Evolutionary conservation across 1,139 yeast genomes (phyloP).

Genomic region (Geotrichum fermentans): DNA sequence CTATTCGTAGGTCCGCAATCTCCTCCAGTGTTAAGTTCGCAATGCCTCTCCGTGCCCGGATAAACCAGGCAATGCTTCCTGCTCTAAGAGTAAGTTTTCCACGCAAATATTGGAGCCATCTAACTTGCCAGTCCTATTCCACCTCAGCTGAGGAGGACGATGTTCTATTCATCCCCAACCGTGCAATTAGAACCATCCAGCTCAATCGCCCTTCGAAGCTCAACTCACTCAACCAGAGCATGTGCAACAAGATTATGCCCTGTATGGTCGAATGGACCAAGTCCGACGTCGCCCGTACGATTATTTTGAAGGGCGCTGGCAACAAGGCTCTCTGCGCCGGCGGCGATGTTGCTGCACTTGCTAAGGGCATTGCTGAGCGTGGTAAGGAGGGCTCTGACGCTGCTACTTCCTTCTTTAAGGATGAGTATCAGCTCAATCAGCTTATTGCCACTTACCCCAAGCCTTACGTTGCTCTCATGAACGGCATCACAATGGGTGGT

Average conservation of each 20-base stretch:
- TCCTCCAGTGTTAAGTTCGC: background rate
- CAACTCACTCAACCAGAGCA: constrained; percentile 75
- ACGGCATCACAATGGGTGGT: constrained; percentile 97
- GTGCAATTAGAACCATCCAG: constrained; percentile 67
- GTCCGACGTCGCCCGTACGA: constrained; percentile 56
- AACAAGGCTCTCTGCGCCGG: constrained; percentile 58
- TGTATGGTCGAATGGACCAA: constrained; percentile 73
- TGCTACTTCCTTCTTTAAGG: constrained; percentile 64
- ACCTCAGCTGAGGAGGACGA: constrained; percentile 55
- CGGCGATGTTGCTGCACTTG: constrained; percentile 83
- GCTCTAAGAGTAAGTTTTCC: background rate
- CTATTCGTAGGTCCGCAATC: background rate
- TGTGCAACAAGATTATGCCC: constrained; percentile 72
- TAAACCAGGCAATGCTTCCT: constrained; percentile 1
- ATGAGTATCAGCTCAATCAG: constrained; percentile 79
- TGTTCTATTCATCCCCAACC: constrained; percentile 59
- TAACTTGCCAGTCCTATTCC: constrained; percentile 43
- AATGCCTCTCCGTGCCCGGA: constrained; percentile 2
- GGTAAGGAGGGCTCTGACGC: constrained; percentile 34
- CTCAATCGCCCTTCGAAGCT: constrained; percentile 79
- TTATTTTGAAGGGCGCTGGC: constrained; percentile 66
- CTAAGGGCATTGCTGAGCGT: constrained; percentile 46
- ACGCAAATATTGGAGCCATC: constrained; percentile 1
- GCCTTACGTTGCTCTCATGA: constrained; percentile 79
- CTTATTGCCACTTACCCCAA: constrained; percentile 74